Evolutionary conservation across 2,329 filamentous ascomycete species (phyloP).

Genomic region (Penicillium sp.): DNA sequence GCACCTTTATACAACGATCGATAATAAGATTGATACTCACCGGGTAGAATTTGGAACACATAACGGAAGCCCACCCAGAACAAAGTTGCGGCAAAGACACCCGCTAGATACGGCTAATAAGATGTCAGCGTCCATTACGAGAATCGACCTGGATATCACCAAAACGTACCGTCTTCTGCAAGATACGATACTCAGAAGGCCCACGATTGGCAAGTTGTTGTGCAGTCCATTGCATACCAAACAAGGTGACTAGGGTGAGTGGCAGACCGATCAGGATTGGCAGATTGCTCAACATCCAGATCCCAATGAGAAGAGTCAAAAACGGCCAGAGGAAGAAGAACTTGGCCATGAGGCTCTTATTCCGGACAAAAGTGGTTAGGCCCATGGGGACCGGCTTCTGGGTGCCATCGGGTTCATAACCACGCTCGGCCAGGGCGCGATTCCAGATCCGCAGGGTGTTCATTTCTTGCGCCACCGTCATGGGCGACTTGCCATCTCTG

Average conservation of each 20-base stretch:
- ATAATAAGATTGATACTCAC: constrained; percentile 47
- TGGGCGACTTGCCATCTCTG: constrained; percentile 84
- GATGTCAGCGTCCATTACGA: constrained; percentile 5
- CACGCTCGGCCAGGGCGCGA: constrained; percentile 77
- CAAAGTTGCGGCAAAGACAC: constrained; percentile 84
- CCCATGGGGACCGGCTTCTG: constrained; percentile 70
- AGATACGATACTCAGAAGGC: constrained; percentile 81
- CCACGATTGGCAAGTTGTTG: constrained; percentile 78
- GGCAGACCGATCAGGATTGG: constrained; percentile 77
- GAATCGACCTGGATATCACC: background rate
- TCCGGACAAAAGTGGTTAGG: constrained; percentile 71
- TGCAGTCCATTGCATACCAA: constrained; percentile 71
- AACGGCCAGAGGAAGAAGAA: constrained; percentile 93
- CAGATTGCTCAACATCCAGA: constrained; percentile 72
- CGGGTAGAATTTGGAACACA: constrained; percentile 70
- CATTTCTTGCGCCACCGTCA: constrained; percentile 83
- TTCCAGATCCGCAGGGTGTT: constrained; percentile 82
- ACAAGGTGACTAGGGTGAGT: constrained; percentile 63
- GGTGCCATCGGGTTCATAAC: constrained; percentile 77
- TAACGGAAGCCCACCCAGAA: constrained; percentile 80
- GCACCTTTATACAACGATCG: background rate
- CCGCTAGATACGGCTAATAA: constrained; percentile 79
- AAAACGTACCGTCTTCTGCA: constrained; percentile 77
- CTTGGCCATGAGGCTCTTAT: constrained; percentile 73
- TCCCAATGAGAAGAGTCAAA: constrained; percentile 67